Base-by-base conservation (phyloP, 768 basidiomycete genomes). In the Hortiboletus campestris region DNA sequence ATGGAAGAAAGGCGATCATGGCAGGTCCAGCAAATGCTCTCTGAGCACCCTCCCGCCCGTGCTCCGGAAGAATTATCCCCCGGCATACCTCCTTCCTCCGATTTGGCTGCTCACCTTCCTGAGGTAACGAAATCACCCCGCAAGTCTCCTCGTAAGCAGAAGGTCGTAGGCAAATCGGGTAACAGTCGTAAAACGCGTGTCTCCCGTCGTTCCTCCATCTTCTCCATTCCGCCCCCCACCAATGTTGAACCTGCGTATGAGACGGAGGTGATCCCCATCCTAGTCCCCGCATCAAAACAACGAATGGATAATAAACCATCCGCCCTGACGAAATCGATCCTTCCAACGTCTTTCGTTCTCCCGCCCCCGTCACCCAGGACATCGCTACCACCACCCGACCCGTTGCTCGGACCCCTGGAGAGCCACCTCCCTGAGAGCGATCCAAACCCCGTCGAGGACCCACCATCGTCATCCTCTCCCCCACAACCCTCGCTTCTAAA, bases 351-450 rank as follows among this genome's bases (percentile, higher is more conserved):
- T 14, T 92, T 92, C 57, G 84, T 88, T 2, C 79, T 92, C 4
- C 90, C 90, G 14, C 89, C 89, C 2, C 89, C 86, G 2, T 89
- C 88, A 9, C 89, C 89, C 14, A 78, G 80, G 20, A 80, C 89
- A 2, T 82, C 85, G 2, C 68, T 89, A 28, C 77, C 79, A 1
- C 75, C 69, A 29, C 49, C 78, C 36, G 75, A 79, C 19, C 72
- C 77, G 3, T 72, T 75, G 42, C 64, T 76, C 6, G 56, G 66
- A 5, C 56, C 67, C 14, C 58, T 63, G 20, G 58, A 63, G 10
- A 58, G 56, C 46, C 61, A 65, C 44, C 49, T 70, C 16, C 57
- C 67, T 17, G 53, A 50, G 31, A 51, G n/a, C 45, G 49, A 50
- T 35, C 22, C 56, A 22, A 25, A 49, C 20, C 6, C 38, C 22